phyloP scores from a whole-genome alignment of 73 alveolate genomes.

The Paramecium pentaurelia region DNA sequence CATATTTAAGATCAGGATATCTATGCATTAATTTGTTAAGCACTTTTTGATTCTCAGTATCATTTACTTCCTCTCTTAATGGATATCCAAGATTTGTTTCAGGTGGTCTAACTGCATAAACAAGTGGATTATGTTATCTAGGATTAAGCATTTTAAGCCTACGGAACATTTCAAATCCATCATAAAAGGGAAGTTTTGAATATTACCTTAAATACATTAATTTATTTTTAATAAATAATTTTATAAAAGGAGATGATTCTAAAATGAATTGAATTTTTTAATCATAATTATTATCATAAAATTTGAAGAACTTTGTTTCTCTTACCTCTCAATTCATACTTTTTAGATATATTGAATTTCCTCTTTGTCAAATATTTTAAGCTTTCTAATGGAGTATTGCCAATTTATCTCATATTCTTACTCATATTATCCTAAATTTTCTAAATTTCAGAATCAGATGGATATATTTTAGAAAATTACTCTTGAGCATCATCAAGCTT shows the following conservation, averaged over 20 bases:
- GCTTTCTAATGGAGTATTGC: not conserved
- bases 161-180: not conserved
- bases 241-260: not conserved
- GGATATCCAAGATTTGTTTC: constrained; percentile 32
- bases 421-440: not conserved
- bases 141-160: not conserved
- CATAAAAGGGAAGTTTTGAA: not conserved
- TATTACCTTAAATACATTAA: constrained; percentile 36
- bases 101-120: not conserved
- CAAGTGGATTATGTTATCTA: not conserved
- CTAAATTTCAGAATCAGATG: not conserved
- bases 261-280: not conserved
- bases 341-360: not conserved
- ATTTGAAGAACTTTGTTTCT: not conserved
- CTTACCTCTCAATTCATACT: not conserved
- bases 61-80: not conserved
- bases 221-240: not conserved
- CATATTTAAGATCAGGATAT: constrained; percentile 43
- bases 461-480: not conserved
- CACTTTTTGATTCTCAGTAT: not conserved
- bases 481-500: not conserved
- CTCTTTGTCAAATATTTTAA: not conserved
- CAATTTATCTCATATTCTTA: not conserved
- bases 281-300: not conserved
- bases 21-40: not conserved